These are phyloP conservation scores for Closterium sp. DNA, from an alignment of 139 green algal species.

Conservation along the genomic window DNA sequence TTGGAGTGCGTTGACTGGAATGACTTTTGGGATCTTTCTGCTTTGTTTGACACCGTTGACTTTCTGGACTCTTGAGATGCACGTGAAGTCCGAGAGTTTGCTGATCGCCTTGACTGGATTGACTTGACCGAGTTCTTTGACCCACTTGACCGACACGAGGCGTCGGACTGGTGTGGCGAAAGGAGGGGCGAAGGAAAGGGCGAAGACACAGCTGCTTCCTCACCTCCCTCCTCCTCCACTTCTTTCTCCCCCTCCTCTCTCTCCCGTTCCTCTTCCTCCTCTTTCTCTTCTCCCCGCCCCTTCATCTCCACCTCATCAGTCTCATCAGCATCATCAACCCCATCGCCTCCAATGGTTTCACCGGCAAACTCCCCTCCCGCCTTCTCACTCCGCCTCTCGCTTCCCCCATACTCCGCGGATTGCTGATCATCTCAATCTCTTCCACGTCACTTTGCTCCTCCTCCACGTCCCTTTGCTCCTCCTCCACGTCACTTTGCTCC, in stretches of 20 bases:
- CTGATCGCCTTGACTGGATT: background rate
- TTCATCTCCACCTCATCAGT: background rate
- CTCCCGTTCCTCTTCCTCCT: background rate
- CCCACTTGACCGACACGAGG: background rate
- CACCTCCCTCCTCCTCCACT: background rate
- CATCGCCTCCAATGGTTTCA: no score
- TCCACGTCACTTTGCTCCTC: background rate
- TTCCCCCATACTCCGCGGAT: background rate
- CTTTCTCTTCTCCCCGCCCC: background rate
- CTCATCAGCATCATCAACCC: no score
- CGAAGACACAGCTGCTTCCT: background rate
- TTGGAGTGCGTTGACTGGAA: background rate
- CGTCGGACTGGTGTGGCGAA: background rate
- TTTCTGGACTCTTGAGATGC: no score
- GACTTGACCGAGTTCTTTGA: background rate
- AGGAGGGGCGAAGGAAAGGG: background rate
- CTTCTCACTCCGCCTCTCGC: background rate
- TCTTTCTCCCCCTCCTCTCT: background rate
- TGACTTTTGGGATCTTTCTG: background rate
- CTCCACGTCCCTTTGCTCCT: background rate
- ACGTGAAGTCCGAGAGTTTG: background rate
- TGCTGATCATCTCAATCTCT: background rate
- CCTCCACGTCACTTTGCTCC: background rate
- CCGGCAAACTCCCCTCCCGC: background rate
- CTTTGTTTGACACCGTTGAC: background rate